Evolutionary conservation across 371 early-diverging fungal genomes (phyloP).

Genomic region (Encephalitozoon intestinalis): DNA sequence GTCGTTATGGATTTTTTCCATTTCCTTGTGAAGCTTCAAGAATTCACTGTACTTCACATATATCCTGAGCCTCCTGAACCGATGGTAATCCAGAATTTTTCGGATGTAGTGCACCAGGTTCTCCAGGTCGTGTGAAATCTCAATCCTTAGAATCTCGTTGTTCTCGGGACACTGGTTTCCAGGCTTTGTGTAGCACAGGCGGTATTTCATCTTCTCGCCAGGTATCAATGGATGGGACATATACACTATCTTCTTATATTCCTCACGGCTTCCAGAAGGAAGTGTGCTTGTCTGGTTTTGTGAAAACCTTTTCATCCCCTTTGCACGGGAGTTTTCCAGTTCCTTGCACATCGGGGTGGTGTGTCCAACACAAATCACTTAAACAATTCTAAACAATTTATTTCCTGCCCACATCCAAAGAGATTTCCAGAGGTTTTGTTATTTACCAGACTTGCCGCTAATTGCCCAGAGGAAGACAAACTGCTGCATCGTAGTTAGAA

Average conservation of each 20-base stretch:
- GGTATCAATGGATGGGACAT: background rate
- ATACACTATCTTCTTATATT: background rate
- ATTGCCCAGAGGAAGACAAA: too few relatives aligned
- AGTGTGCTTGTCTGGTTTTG: conserved; percentile 2
- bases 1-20: background rate
- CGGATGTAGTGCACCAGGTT: background rate
- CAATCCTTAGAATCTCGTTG: conserved; percentile 13
- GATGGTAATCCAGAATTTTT: conserved; percentile 10
- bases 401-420: background rate
- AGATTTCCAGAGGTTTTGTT: too few relatives aligned
- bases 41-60: conserved; percentile 30
- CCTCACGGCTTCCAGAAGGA: background rate
- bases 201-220: background rate
- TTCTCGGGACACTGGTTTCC: background rate
- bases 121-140: conserved; percentile 6
- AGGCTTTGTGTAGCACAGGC: conserved; percentile 19
- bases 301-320: background rate
- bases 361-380: background rate
- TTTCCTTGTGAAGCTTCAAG: background rate
- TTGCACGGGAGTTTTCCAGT: background rate
- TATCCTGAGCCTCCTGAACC: background rate
- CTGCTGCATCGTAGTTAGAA: too few relatives aligned
- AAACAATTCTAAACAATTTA: background rate
- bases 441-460: too few relatives aligned
- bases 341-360: background rate